Evolutionary conservation across 2,329 filamentous ascomycete genomes (phyloP), one percentile per base, ranked within the genome.

Genomic region (Trichophyton schoenleinii): DNA sequence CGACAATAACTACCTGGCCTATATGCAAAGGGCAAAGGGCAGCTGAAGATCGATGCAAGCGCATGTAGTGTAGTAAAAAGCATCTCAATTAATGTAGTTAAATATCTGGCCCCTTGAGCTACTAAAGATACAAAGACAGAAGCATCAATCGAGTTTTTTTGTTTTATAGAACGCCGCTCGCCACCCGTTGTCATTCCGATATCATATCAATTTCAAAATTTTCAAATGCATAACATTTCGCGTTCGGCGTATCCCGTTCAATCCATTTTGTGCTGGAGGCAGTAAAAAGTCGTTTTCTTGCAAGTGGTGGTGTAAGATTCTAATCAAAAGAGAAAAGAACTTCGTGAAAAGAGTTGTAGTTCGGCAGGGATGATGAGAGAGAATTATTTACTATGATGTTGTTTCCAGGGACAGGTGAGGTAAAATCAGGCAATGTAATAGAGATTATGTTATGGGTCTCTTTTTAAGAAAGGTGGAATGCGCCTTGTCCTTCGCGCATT

Each of bases 401-500:
- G 46, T 22, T 25, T 31, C 25, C 25, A 13, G 46, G 20, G 20
- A 7, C 6, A 48, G 13, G 44, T 20, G 9, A 20, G 3, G 18
- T 22, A 22, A 48, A 11, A 22, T 2, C 11, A 13, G 42, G 25
- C 20, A 25, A 42, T 6, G 25, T 28, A 8, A 28, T 36, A 18
- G 6, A 18, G 28, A 11, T 9, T 9, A 8, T 15, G 28, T 55
- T 8, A 18, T 15, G 25, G 13, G 34, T 38, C 9, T 38, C 11
- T 18, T 7, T 25, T 58, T 53, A 64, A n/a, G 91, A 96, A 66
- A 99, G 80, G 76, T 97, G 94, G 82, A 99, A 99, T 63, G 95
- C 94, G 34, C 94, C 94, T 73, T 99, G 94, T 25, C 94, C 94
- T 78, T 99, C 95, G 73, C 85, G 88, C 72, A 96, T 95, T 28